These are phyloP conservation scores for Fusarium buxicola DNA, from an alignment of 2,329 filamentous ascomycete genomes.

Conservation along the genomic window DNA sequence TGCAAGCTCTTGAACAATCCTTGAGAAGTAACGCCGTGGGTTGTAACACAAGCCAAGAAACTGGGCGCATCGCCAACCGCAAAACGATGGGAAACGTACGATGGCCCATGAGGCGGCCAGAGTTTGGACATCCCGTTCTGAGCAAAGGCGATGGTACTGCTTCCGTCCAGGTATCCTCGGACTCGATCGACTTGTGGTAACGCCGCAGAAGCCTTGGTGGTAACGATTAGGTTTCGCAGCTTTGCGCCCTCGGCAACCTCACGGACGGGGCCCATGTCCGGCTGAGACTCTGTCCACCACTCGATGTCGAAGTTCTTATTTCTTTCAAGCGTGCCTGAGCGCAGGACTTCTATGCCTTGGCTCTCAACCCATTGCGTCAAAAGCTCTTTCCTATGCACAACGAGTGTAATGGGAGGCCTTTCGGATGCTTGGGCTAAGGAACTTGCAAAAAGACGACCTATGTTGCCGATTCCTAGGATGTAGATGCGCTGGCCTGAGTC, in stretches of 20 bases:
- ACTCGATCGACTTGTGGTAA: slow-evolving; percentile 70
- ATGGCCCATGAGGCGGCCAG: slow-evolving; percentile 64
- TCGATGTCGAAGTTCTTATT: slow-evolving; percentile 61
- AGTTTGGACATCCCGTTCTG: slow-evolving; percentile 88
- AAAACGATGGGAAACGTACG: slow-evolving; percentile 58
- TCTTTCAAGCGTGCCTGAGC: slow-evolving; percentile 47
- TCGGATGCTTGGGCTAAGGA: slow-evolving; percentile 69
- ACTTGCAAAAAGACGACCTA: slow-evolving; percentile 83
- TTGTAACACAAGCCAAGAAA: slow-evolving; percentile 76
- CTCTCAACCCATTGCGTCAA: slow-evolving; percentile 59
- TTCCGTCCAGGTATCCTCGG: slow-evolving; percentile 68
- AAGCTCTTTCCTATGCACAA: slow-evolving; percentile 73
- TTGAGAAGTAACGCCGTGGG: slow-evolving; percentile 65
- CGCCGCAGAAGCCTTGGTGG: slow-evolving; percentile 79
- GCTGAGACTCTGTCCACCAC: slow-evolving; percentile 63
- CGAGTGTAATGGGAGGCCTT: slow-evolving; percentile 80
- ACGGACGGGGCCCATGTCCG: slow-evolving; percentile 50
- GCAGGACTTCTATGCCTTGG: slow-evolving; percentile 60
- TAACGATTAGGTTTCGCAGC: slow-evolving; percentile 81
- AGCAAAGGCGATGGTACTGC: slow-evolving; percentile 82
- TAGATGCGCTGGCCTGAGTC: slow-evolving; percentile 68
- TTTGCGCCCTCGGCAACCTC: slow-evolving; percentile 54
- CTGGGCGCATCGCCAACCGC: slow-evolving; percentile 61
- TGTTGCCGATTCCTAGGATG: slow-evolving; percentile 82
- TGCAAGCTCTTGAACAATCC: slow-evolving; percentile 65